Percentiles rank a stretch among this genome's conserved stretches.
Evolutionary conservation across 768 basidiomycete genomes (phyloP).

Genomic region (Agrocybe praecox): DNA sequence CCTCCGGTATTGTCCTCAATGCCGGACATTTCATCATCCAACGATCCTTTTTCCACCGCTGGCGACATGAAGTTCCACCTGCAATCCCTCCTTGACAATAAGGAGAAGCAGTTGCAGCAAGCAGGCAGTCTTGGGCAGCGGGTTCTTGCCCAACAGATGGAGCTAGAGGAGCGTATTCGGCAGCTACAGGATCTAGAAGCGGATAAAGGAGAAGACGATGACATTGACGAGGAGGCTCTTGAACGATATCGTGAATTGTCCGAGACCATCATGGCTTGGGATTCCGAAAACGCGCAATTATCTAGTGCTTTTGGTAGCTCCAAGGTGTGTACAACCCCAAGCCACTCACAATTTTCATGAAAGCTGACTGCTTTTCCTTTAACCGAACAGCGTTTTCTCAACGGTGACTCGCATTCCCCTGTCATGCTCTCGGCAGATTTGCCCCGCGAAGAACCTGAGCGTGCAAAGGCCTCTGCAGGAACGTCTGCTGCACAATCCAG

Average conservation of each 20-base stretch:
- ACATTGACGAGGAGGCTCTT: slow-evolving; percentile 66
- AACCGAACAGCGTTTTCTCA: slow-evolving; percentile 37
- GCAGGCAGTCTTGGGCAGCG: slow-evolving; percentile 93
- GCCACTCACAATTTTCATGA: not conserved
- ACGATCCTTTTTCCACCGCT: slow-evolving; percentile 46
- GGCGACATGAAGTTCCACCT: slow-evolving; percentile 65
- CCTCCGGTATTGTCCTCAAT: slow-evolving; percentile 30
- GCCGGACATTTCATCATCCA: slow-evolving; percentile 42
- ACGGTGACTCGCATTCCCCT: slow-evolving; percentile 52
- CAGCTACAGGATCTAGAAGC: slow-evolving; percentile 75
- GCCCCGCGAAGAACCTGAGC: slow-evolving; percentile 63
- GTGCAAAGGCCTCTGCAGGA: slow-evolving; percentile 57
- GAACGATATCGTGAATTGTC: slow-evolving; percentile 78
- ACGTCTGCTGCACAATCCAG: slow-evolving; percentile 86
- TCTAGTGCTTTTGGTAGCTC: slow-evolving; percentile 65
- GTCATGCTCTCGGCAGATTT: slow-evolving; percentile 47
- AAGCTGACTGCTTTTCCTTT: not conserved
- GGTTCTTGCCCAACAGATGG: slow-evolving; percentile 90
- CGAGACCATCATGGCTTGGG: slow-evolving; percentile 77
- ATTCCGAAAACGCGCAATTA: slow-evolving; percentile 75
- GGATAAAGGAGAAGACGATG: slow-evolving; percentile 64
- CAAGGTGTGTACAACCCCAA: slow-evolving; percentile 48
- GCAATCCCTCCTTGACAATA: slow-evolving; percentile 78
- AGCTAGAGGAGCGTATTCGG: slow-evolving; percentile 86
- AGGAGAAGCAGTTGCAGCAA: slow-evolving; percentile 91